Conservation (phyloP, 768 basidiomycete species). For the Tricholomella constricta region DNA sequence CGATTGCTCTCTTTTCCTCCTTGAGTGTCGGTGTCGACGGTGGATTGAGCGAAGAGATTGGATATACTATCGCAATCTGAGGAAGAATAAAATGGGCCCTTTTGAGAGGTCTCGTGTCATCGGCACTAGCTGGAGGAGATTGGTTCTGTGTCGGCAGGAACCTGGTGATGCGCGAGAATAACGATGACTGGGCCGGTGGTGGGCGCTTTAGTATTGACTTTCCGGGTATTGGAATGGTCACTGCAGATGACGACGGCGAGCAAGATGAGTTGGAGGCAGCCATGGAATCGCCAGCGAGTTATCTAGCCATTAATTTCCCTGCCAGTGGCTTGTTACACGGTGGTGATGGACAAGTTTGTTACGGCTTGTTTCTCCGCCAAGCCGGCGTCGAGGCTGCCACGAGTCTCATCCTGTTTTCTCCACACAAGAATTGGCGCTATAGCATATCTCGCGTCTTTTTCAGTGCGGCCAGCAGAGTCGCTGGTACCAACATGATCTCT, state of each 20-base stretch:
- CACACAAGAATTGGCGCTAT: no score
- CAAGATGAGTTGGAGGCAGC: constrained; percentile 48
- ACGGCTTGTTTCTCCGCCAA: not conserved
- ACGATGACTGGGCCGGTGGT: constrained; percentile 63
- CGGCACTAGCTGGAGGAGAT: constrained; percentile 27
- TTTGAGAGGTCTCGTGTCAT: constrained; percentile 67
- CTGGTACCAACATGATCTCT: no score
- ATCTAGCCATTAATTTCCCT: constrained; percentile 16
- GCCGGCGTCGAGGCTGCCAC: no score
- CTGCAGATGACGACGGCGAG: constrained; percentile 77
- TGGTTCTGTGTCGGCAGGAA: constrained; percentile 64
- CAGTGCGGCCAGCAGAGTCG: no score
- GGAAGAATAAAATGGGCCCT: constrained; percentile 92
- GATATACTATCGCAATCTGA: constrained; percentile 84
- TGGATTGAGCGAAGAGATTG: constrained; percentile 82
- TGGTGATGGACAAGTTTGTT: constrained; percentile 11
- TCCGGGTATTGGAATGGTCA: constrained; percentile 77
- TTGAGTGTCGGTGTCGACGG: constrained; percentile 78
- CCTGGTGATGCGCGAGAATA: constrained; percentile 74
- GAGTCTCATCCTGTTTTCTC: no score
- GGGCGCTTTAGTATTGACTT: constrained; percentile 83
- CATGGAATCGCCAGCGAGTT: constrained; percentile 12
- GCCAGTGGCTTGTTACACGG: no score
- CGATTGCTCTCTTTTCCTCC: constrained; percentile 82
- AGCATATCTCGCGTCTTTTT: no score